Conservation (phyloP, 2,329 filamentous ascomycete genomes). For the Ceratocystis variospora region DNA sequence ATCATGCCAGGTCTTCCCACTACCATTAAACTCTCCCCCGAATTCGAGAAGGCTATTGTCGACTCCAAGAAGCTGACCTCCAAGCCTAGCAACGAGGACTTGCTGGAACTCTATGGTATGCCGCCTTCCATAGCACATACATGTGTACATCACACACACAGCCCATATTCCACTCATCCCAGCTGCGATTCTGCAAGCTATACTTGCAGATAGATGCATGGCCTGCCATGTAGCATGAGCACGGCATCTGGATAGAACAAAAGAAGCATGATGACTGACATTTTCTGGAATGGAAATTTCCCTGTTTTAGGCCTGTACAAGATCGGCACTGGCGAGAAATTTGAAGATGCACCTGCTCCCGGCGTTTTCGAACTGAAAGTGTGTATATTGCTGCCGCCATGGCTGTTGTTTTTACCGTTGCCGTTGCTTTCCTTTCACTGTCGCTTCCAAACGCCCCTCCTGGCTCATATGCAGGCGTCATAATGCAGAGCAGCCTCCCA, state of each 20-base stretch:
- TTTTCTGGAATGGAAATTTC: not conserved
- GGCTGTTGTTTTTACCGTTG: not conserved
- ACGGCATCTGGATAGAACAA: not conserved
- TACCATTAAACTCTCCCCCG: slow-evolving; percentile 26
- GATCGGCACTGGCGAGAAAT: slow-evolving; percentile 42
- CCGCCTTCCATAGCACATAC: not conserved
- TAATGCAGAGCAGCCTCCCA: not conserved
- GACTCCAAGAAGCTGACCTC: slow-evolving; percentile 55
- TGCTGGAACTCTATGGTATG: slow-evolving; percentile 50
- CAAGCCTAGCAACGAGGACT: slow-evolving; percentile 50
- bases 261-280: not conserved
- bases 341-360: slow-evolving; percentile 41
- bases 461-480: not conserved
- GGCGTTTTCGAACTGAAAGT: slow-evolving; percentile 61
- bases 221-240: not conserved
- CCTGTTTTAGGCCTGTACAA: slow-evolving; percentile 41
- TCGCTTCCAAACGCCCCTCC: slow-evolving; percentile 7
- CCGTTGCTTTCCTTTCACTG: not conserved
- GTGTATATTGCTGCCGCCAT: slow-evolving; percentile 21
- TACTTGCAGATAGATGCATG: not conserved
- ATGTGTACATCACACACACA: too few species aligned
- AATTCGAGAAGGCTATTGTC: slow-evolving; percentile 42
- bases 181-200: too few species aligned
- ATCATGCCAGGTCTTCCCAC: slow-evolving; percentile 26
- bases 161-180: too few species aligned